These are phyloP conservation scores for Pilatotrama ljubarskyi DNA, from an alignment of 768 basidiomycete genomes.

Conservation along the genomic window DNA sequence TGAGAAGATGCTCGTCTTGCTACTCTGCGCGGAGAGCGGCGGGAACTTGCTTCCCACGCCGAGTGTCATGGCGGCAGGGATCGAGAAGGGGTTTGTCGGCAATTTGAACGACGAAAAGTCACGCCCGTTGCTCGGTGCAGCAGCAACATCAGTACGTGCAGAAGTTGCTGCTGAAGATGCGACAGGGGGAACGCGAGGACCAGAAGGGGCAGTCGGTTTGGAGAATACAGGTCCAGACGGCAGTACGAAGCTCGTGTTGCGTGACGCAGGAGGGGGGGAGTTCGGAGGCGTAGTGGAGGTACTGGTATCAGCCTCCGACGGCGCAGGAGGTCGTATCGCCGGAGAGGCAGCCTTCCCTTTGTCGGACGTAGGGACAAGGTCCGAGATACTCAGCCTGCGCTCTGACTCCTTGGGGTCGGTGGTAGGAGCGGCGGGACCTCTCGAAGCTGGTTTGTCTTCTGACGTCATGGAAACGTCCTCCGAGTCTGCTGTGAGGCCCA, in stretches of 20 bases:
- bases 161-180: constrained; percentile 25
- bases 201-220: constrained; percentile 47
- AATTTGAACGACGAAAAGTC: constrained; percentile 38
- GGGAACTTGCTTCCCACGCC: constrained; percentile 38
- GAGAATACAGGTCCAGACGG: constrained; percentile 56
- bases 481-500: constrained; percentile 3
- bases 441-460: background rate
- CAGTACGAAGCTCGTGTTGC: constrained; percentile 18
- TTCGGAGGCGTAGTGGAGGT: constrained; percentile 57
- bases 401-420: constrained; percentile 16
- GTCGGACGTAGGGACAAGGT: constrained; percentile 42
- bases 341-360: constrained; percentile 17
- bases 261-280: constrained; percentile 44
- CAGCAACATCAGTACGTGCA: constrained; percentile 1
- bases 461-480: constrained; percentile 11
- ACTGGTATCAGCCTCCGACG: constrained; percentile 30
- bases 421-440: background rate
- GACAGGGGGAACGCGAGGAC: constrained; percentile 30
- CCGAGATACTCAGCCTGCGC: constrained; percentile 57
- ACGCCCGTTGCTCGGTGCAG: constrained; percentile 20
- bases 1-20: constrained; percentile 52
- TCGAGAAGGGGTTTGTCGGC: constrained; percentile 40
- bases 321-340: background rate
- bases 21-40: constrained; percentile 49
- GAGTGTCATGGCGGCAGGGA: constrained; percentile 47